Base-by-base conservation (phyloP, 495 filamentous ascomycete species). In the Penicillium soppii region DNA sequence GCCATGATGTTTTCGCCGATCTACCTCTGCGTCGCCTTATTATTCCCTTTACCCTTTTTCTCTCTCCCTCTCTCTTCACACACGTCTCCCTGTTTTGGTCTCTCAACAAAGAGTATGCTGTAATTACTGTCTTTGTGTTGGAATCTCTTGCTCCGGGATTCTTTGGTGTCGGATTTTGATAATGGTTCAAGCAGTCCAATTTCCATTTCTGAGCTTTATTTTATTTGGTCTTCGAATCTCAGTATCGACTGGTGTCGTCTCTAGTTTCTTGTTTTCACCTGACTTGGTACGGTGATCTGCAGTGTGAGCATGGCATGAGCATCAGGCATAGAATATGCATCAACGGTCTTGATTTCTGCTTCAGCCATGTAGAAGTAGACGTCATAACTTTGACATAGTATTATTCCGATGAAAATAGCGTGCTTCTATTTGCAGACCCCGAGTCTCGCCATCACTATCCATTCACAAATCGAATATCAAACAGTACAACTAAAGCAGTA, bases 1-100 rank as follows among this genome's bases (percentile, higher is more conserved):
- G 67, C 62, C 59, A 69, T 66, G 65, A 69, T 63, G 47, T 63
- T 59, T 53, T 53, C 35, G 32, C 54, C 21, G 43, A 51, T 47
- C 23, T 59, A 44, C 48, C 54, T 63, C 37, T 52, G 47, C 53
- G 53, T 64, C 58, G 48, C 49, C 50, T 50, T 55, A 57, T 57
- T 46, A 50, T 38, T 49, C 29, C 49, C 29, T 56, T 33, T 53
- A 41, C 36, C 19, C 22, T 35, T 54, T 57, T 47, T 16, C 42
- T 52, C 53, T 46, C 54, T 42, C 49, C 33, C 50, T 53, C 12
- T 63, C 56, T n/a, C n/a, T n/a, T n/a, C n/a, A n/a, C n/a, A n/a
- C n/a, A n/a, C n/a, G 62, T 57, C 57, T 61, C 58, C 52, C 56
- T 56, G 52, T 50, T 50, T 61, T 53, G 36, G 61, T 53, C 54